Base-by-base conservation (phyloP, 495 filamentous ascomycete species). In the Hypoxylon fuscum region DNA sequence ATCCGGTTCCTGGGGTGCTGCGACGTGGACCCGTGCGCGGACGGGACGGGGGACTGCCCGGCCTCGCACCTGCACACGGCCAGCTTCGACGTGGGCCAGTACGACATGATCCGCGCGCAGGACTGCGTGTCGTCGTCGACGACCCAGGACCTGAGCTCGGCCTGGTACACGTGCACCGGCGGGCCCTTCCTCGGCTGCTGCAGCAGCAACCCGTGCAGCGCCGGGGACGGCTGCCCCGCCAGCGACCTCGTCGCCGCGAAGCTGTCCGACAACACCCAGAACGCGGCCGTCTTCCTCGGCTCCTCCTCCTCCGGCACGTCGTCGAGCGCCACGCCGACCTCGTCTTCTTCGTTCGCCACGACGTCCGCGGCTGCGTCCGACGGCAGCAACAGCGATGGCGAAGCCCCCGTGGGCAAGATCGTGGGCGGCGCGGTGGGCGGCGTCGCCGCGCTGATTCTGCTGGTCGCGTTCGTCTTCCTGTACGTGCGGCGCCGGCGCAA, bases 161-260 rank as follows among this genome's bases (percentile, higher is more conserved):
- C 18, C 53, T 77, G 66, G 65, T 77, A 64, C 34, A 70, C 70
- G 1, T 77, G 74, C 49, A 15, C 6, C 14, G 21, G 25, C 20
- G 59, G 44, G 3, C 69, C 66, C 1, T 77, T 77, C 35, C 17
- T 77, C 31, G 74, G 74, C 0, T 77, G 74, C 46, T 77, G 74
- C 54, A 50, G 27, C 5, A 51, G 27, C 8, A 69, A 73, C 25
- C 62, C 71, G 10, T 77, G 74, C 52, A 10, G 12, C 10, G 45
- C 55, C 7, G 52, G 9, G 3, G 59, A 53, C 4, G 38, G 46
- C 18, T 75, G 73, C 35, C 55, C 62, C 11, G 20, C 35, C 0
- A 23, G 44, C 3, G 37, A 67, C 18, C 50, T 76, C 11, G 55
- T 49, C 14, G 40, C 37, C 4, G 64, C 57, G 1, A 34, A 20